These are phyloP conservation scores for Pyrenophora teres DNA, from an alignment of 2,329 filamentous ascomycete species.

Conservation along the genomic window DNA sequence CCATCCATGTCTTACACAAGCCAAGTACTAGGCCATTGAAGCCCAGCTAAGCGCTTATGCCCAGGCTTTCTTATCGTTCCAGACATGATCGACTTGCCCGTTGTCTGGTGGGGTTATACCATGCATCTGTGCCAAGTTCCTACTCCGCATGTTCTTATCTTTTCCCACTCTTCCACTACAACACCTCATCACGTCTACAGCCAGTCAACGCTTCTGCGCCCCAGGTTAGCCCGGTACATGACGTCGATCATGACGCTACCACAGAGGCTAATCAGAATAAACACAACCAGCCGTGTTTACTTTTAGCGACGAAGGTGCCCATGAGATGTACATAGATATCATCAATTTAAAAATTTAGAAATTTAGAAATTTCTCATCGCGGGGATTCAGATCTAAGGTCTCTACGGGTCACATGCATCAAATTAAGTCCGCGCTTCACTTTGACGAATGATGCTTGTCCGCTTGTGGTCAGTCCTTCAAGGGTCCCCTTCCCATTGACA, in stretches of 20 bases:
- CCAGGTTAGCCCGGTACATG: slow-evolving; percentile 1
- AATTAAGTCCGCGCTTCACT: no score
- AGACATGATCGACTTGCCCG: slow-evolving; percentile 5
- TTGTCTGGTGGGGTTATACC: slow-evolving; percentile 1
- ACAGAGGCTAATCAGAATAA: no score
- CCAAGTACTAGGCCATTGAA: background rate
- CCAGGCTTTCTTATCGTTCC: slow-evolving; percentile 24
- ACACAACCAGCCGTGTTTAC: no score
- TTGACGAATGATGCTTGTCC: no score
- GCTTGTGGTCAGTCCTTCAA: no score
- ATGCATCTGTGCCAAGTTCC: slow-evolving; percentile 19
- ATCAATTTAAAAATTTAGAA: no score
- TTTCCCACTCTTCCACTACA: slow-evolving; percentile 2
- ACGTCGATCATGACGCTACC: background rate
- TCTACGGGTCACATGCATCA: no score
- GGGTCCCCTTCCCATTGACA: no score
- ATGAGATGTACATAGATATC: no score
- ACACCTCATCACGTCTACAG: background rate
- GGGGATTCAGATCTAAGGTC: no score
- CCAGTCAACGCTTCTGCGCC: background rate
- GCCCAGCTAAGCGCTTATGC: background rate
- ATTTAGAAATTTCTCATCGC: no score
- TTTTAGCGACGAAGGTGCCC: no score
- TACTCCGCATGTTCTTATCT: slow-evolving; percentile 20
- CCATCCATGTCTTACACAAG: background rate